A percentile compares a stretch with the other conserved stretches of the same genome.
Evolutionary conservation across 2,329 filamentous ascomycete genomes (phyloP).

Genomic region (Chaetomiaceae sp.): DNA sequence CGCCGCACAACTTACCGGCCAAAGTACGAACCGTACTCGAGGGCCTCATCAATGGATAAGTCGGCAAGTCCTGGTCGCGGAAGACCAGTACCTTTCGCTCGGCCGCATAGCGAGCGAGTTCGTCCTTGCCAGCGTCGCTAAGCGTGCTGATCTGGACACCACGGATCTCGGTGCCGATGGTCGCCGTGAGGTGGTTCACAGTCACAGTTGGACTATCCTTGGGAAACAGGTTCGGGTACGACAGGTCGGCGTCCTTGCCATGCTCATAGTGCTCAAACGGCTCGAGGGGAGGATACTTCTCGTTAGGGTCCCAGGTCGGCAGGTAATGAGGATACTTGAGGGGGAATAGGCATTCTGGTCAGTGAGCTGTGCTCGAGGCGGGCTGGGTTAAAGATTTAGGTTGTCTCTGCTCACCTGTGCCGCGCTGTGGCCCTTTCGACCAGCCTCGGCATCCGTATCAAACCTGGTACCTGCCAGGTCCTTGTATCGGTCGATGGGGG

Average conservation of each 20-base stretch:
- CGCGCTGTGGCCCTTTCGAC: slow-evolving; percentile 23
- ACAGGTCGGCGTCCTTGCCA: slow-evolving; percentile 61
- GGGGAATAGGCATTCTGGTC: neutral
- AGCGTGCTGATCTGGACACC: slow-evolving; percentile 64
- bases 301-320: slow-evolving; percentile 56
- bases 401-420: slow-evolving; percentile 27
- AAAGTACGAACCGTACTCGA: slow-evolving; percentile 59
- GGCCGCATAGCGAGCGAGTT: slow-evolving; percentile 65
- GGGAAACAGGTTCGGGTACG: slow-evolving; percentile 58
- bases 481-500: slow-evolving; percentile 29
- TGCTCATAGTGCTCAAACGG: slow-evolving; percentile 65
- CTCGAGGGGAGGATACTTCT: slow-evolving; percentile 56
- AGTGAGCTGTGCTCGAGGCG: neutral
- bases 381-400: too few species aligned
- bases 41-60: slow-evolving; percentile 58
- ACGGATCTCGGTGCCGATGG: slow-evolving; percentile 62
- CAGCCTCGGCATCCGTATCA: slow-evolving; percentile 31
- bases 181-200: slow-evolving; percentile 58
- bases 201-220: slow-evolving; percentile 40
- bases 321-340: slow-evolving; percentile 64
- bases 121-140: slow-evolving; percentile 59
- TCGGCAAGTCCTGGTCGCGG: slow-evolving; percentile 63
- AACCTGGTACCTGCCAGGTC: slow-evolving; percentile 26
- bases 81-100: slow-evolving; percentile 67
- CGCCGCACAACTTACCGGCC: too few species aligned